Percentiles rank a stretch among this genome's conserved stretches.
phyloP scores from a whole-genome alignment of 331 rosid genomes.

The Malus hybrid region DNA sequence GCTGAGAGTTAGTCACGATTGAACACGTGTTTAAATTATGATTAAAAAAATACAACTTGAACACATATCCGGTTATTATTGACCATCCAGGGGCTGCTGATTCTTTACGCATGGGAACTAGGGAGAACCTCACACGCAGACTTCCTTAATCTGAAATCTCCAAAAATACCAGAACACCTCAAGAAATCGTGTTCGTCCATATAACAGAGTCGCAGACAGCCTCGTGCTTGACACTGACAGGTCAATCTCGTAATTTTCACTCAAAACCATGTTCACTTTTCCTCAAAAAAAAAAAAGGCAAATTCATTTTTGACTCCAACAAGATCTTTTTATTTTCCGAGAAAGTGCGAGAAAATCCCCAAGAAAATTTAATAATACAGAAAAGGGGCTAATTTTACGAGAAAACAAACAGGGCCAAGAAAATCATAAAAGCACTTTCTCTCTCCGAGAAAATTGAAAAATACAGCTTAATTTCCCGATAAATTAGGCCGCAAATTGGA shows the following conservation, averaged over 20 bases:
- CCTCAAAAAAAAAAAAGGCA: background rate
- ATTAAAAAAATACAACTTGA: too few relatives aligned
- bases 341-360: constrained; percentile 5
- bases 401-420: background rate
- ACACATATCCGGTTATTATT: too few relatives aligned
- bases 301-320: background rate
- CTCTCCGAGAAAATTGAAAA: constrained; percentile 13
- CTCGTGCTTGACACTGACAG: background rate
- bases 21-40: too few relatives aligned
- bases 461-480: constrained; percentile 1
- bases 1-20: too few relatives aligned
- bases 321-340: background rate
- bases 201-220: background rate
- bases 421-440: background rate
- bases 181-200: background rate
- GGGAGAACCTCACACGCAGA: constrained; percentile 13
- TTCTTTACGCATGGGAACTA: background rate
- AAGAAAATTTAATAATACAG: background rate
- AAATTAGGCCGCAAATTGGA: constrained; percentile 6
- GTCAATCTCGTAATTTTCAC: constrained; percentile 4
- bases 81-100: too few relatives aligned
- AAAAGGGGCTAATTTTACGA: background rate
- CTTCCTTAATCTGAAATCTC: constrained; percentile 4
- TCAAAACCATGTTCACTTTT: background rate
- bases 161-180: background rate